Base-by-base conservation (phyloP, 192 early-diverging fungal genomes). In the Diversispora epigaea region DNA sequence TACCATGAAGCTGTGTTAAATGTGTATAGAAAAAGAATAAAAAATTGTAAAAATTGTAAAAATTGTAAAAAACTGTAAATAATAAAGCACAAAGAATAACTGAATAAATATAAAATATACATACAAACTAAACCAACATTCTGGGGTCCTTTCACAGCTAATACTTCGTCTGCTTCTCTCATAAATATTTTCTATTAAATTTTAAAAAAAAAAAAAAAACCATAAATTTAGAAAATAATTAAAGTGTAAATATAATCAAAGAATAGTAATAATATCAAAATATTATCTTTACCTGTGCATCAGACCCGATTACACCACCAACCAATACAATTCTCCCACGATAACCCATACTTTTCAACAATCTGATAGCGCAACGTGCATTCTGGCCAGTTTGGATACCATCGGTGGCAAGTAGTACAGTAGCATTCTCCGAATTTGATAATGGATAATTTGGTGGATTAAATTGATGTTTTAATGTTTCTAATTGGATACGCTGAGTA, bases 351-450 rank as follows among this genome's bases (percentile, higher is more conserved):
- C 15, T 43, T 49, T 39, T 58, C n/a, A 73, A 22, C 32, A 73
- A 19, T 14, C 8, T 5, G 4, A 73, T 45, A 15, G 71, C 17
- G 2, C 17, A 17, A 14, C 71, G 56, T 22, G 58, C 71, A 32
- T 62, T 49, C 22, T 73, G 71, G 19, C 71, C 71, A 47, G 71
- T 62, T 62, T 73, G 71, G 55, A 73, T 63, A n/a, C 71, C 71
- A 62, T 73, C 71, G n/a, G 58, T 73, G 44, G 32, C 40, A 14
- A 73, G 45, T 22, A 73, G 40, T 7, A 73, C 25, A 9, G 71
- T 73, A 2, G 45, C 57, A 6, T 62, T 8, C 21, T 73, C 71
- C 7, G 49, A 52, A 25, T 4, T 7, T 19, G 71, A 52, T 39
- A 73, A 61, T 12, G 71, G 19, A 21, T 46, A n/a, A 61, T 73